These are phyloP conservation scores for Debaryomyces maramus DNA, from an alignment of 805 yeast genomes.

Conservation along the genomic window DNA sequence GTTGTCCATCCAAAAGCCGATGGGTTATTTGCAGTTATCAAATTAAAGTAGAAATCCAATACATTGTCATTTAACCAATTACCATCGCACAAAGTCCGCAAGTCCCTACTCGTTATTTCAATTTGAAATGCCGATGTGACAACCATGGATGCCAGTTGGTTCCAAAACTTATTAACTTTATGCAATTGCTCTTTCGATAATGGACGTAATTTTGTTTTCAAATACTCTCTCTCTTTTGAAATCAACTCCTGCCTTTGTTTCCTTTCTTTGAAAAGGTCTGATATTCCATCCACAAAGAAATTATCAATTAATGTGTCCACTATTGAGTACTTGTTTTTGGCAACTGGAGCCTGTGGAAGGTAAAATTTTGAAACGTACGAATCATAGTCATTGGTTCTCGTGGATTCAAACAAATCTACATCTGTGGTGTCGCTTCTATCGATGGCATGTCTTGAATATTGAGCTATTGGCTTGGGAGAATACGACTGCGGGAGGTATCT, in stretches of 20 bases:
- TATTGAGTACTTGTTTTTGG: conserved; percentile 17
- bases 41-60: conserved; percentile 74
- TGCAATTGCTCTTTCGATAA: conserved; percentile 11
- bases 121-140: conserved; percentile 38
- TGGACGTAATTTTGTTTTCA: conserved; percentile 10
- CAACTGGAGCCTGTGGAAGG: conserved; percentile 17
- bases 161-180: conserved; percentile 14
- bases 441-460: not conserved
- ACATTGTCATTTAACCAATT: conserved; percentile 90
- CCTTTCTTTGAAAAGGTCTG: conserved; percentile 6
- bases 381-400: conserved; percentile 16
- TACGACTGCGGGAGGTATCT: not conserved
- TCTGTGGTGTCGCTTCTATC: too few relatives aligned
- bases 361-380: conserved; percentile 17
- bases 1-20: conserved; percentile 76
- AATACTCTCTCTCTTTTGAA: conserved; percentile 13
- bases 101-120: conserved; percentile 65
- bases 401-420: not conserved
- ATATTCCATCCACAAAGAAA: conserved; percentile 7
- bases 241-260: conserved; percentile 4
- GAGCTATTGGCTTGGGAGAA: not conserved
- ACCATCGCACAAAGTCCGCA: conserved; percentile 66
- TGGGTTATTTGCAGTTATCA: conserved; percentile 46
- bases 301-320: conserved; percentile 16
- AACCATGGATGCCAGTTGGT: conserved; percentile 6